Percentiles rank a stretch among this genome's conserved stretches.
Evolutionary conservation across 169 alveolate species (phyloP).

Genomic region (Babesia sp.): DNA sequence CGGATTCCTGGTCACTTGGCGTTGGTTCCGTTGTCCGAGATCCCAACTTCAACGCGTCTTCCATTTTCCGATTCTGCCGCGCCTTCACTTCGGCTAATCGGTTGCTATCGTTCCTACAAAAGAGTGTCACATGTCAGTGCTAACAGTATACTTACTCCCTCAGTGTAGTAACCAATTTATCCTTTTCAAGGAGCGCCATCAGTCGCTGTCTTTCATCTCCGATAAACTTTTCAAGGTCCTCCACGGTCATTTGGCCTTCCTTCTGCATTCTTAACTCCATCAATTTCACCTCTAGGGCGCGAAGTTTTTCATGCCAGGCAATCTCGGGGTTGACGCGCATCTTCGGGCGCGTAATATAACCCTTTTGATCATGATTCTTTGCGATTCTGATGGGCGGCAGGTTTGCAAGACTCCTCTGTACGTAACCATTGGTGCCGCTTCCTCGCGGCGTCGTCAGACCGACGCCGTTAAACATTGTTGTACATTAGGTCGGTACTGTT

Average conservation of each 20-base stretch:
- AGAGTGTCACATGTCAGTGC: too few species aligned
- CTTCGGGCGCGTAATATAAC: slow-evolving; percentile 41
- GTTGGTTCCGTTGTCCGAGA: background rate
- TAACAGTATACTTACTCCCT: slow-evolving; percentile 19
- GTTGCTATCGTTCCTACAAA: slow-evolving; percentile 24
- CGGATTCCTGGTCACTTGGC: background rate
- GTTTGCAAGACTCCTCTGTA: slow-evolving; percentile 75
- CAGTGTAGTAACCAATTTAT: background rate
- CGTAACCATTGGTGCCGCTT: slow-evolving; percentile 80
- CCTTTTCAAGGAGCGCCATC: slow-evolving; percentile 31
- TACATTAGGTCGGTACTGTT: background rate
- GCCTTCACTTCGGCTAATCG: slow-evolving; percentile 19
- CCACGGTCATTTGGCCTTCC: slow-evolving; percentile 35
- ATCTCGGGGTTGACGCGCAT: slow-evolving; percentile 47
- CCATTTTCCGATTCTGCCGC: slow-evolving; percentile 18
- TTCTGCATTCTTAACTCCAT: slow-evolving; percentile 37
- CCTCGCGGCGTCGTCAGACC: slow-evolving; percentile 82
- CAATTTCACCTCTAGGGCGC: slow-evolving; percentile 50
- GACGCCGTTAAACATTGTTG: slow-evolving; percentile 71
- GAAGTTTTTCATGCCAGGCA: slow-evolving; percentile 43
- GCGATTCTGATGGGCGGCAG: slow-evolving; percentile 40
- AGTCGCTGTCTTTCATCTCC: slow-evolving; percentile 34
- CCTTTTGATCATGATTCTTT: slow-evolving; percentile 18
- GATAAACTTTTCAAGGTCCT: slow-evolving; percentile 46
- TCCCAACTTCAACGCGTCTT: slow-evolving; percentile 9